Base-by-base conservation (phyloP, 2,329 filamentous ascomycete species). In the Aspergillus proliferans region DNA sequence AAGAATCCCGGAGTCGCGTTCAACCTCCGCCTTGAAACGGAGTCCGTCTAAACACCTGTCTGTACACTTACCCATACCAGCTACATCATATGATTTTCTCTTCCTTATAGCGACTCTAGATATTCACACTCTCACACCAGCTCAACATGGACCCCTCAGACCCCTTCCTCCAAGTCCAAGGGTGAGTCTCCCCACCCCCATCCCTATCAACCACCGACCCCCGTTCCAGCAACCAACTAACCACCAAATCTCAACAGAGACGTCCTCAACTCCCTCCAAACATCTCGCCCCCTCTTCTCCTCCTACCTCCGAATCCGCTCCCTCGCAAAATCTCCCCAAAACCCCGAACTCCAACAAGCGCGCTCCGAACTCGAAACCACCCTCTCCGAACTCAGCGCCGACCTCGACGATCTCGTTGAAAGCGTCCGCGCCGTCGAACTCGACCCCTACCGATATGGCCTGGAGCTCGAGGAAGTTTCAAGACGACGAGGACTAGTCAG, bases 251-350 rank as follows among this genome's bases (percentile, higher is more conserved):
- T 52, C 52, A 45, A 51, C 66, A 95, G 90, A 72, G 93, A 98
- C 73, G 88, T 97, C 58, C 84, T 95, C 58, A 75, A 84, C 55
- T 87, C 94, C 52, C 84, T 98, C 55, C 80, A 86, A 57, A 83
- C 82, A 12, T 87, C 88, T 47, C 86, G 92, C 8, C 85, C 91
- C 46, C 84, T 96, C 49, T 96, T 96, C 77, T 85, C 87, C 55
- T 96, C 91, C 14, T 98, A 95, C 76, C 81, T 95, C 40, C 92
- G 93, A 65, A 98, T 98, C 73, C 88, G 90, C 64, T 93, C 90
- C 42, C 85, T 95, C 22, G 81, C 85, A 51, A 85, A 84, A 38
- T 80, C 82, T 7, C 73, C 84, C 12, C 77, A 78, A 40, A 91
- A 88, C 15, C 90, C 89, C 10, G 82, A 85, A 67, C 78, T 85